phyloP scores from a whole-genome alignment of 2,329 filamentous ascomycete species.

The Apiospora sp. region DNA sequence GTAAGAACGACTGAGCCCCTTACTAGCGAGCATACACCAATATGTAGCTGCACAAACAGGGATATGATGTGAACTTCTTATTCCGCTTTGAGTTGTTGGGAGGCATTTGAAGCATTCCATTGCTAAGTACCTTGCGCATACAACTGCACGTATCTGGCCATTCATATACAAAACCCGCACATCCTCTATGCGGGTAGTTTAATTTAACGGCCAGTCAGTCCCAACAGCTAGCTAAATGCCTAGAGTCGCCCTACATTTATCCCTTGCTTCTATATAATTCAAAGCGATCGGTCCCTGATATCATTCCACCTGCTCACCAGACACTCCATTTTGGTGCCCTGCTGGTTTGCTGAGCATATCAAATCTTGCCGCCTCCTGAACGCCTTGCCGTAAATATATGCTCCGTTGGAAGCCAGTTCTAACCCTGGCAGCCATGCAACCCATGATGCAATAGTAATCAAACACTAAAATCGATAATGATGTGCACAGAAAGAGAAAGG shows the following conservation, averaged over 20 bases:
- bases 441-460: constrained; percentile 10
- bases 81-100: not conserved
- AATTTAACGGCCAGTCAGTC: not conserved
- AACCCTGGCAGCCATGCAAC: constrained; percentile 9
- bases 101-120: not conserved
- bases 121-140: not conserved
- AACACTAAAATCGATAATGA: constrained; percentile 12
- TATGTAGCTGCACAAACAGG: not conserved
- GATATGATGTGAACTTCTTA: not conserved
- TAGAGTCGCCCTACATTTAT: not conserved
- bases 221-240: not conserved
- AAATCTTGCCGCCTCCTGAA: constrained; percentile 9
- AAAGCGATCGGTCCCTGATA: not conserved
- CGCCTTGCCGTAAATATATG: constrained; percentile 14
- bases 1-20: not conserved
- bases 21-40: not conserved
- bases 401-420: constrained; percentile 3
- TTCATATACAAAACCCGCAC: constrained; percentile 1
- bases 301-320: not conserved
- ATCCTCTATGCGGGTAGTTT: not conserved
- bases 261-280: not conserved
- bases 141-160: not conserved
- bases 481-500: not conserved
- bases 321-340: not conserved
- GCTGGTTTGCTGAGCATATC: not conserved